Conservation (phyloP, 1,284 basidiomycete genomes). For the Ceratobasidium sp. region DNA sequence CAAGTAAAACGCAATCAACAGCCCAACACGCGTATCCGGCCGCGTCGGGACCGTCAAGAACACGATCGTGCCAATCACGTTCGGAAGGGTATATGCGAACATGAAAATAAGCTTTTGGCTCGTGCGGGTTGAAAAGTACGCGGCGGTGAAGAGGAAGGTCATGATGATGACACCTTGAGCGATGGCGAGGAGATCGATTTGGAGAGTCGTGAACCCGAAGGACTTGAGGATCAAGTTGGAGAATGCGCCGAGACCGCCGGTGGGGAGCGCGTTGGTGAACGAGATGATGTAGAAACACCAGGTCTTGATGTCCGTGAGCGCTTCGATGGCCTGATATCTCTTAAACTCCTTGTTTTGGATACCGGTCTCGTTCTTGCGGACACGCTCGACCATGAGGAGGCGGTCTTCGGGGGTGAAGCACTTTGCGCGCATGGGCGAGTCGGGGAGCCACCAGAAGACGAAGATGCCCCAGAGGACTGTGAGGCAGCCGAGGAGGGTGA, state of each 20-base stretch:
- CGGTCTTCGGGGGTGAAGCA: slow-evolving; percentile 63
- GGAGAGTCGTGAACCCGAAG: slow-evolving; percentile 62
- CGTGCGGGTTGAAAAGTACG: slow-evolving; percentile 59
- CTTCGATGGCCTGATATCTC: slow-evolving; percentile 61
- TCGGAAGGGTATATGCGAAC: slow-evolving; percentile 62
- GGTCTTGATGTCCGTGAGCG: slow-evolving; percentile 60
- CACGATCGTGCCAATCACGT: slow-evolving; percentile 62
- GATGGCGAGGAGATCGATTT: slow-evolving; percentile 64
- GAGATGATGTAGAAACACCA: slow-evolving; percentile 61
- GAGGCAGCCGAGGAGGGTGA: slow-evolving; percentile 58
- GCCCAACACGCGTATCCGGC: slow-evolving; percentile 60
- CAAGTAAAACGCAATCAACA: slow-evolving; percentile 64
- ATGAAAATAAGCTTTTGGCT: slow-evolving; percentile 61
- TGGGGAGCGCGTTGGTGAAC: slow-evolving; percentile 65
- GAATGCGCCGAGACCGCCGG: slow-evolving; percentile 64
- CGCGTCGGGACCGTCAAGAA: slow-evolving; percentile 60
- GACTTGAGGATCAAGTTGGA: slow-evolving; percentile 63
- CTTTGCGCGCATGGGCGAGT: slow-evolving; percentile 62
- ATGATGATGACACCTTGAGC: slow-evolving; percentile 64
- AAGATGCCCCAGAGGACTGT: slow-evolving; percentile 64
- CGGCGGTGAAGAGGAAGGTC: slow-evolving; percentile 60
- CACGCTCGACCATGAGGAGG: slow-evolving; percentile 65
- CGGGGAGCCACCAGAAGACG: slow-evolving; percentile 63
- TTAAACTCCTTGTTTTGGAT: slow-evolving; percentile 67
- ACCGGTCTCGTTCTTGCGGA: slow-evolving; percentile 65